A percentile compares a stretch with the other conserved stretches of the same genome.
These are phyloP conservation scores for Corylus americana DNA, from an alignment of 306 rosid species.

Conservation along the genomic window DNA sequence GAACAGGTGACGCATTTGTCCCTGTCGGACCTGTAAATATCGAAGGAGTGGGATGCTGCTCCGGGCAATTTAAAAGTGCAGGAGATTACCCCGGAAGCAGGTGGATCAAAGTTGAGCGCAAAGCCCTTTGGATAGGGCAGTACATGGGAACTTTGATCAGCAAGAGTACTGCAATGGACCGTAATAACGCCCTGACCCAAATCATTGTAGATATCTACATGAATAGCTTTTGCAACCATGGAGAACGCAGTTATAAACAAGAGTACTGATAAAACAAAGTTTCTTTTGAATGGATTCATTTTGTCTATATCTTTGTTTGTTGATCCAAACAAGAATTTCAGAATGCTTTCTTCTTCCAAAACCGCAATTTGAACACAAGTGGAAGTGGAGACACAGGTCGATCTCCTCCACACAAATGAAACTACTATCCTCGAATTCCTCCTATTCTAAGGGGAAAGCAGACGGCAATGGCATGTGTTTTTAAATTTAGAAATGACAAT, in stretches of 20 bases:
- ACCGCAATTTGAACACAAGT: neutral
- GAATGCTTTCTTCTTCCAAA: neutral
- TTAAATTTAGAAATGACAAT: too few relatives aligned
- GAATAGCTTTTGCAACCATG: neutral
- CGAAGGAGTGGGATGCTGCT: neutral
- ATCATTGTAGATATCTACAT: neutral
- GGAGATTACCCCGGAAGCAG: neutral
- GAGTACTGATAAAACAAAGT: neutral
- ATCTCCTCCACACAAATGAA: too few relatives aligned
- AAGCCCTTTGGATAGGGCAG: too few relatives aligned
- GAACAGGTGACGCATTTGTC: neutral
- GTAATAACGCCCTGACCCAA: neutral
- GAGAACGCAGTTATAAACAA: neutral
- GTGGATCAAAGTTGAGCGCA: neutral
- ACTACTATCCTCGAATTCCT: too few relatives aligned
- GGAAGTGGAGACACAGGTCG: too few relatives aligned
- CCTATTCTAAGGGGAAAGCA: too few relatives aligned
- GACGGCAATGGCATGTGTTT: too few relatives aligned
- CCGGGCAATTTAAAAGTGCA: neutral
- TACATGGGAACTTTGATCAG: too few relatives aligned
- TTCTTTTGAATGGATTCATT: neutral
- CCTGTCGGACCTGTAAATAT: neutral
- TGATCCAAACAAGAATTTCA: neutral
- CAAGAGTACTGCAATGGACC: neutral
- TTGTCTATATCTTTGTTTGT: neutral